A percentile compares a stretch with the other conserved stretches of the same genome.
Conservation (phyloP, 164 flowering plant genomes). For the Aristolochia californica region DNA sequence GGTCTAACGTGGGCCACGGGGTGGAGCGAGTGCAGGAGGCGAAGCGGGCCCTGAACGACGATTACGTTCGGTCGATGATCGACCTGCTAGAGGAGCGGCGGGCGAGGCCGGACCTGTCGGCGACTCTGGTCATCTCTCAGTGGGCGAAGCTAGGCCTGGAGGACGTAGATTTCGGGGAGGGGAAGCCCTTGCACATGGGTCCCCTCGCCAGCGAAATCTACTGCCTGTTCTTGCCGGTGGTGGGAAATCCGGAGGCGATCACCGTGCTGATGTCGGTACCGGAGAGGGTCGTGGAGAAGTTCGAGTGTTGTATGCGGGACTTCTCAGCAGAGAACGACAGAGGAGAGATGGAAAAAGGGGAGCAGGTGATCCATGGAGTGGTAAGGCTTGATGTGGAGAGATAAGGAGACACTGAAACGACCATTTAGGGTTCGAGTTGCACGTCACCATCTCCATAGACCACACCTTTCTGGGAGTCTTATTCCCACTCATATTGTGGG, state of each 20-base stretch:
- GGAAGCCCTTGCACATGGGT: conserved; percentile 68
- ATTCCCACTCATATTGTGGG: too few species aligned
- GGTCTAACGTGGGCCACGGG: conserved; percentile 28
- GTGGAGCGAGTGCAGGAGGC: conserved; percentile 63
- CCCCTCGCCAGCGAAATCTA: conserved; percentile 62
- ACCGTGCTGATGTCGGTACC: conserved; percentile 74
- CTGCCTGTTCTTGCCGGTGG: conserved; percentile 75
- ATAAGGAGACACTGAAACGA: too few species aligned
- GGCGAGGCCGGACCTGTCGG: conserved; percentile 45
- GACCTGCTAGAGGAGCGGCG: conserved; percentile 53
- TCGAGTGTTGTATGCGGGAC: conserved; percentile 53
- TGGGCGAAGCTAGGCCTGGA: conserved; percentile 81
- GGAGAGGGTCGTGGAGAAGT: conserved; percentile 41
- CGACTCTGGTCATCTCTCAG: conserved; percentile 64
- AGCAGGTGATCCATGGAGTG: too few species aligned
- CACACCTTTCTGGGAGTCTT: too few species aligned
- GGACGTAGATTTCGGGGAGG: conserved; percentile 77
- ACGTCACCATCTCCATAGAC: too few species aligned
- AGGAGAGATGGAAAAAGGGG: too few species aligned
- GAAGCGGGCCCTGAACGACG: conserved; percentile 31
- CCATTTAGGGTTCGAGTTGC: too few species aligned
- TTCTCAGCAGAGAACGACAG: too few species aligned
- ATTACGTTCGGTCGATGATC: conserved; percentile 42
- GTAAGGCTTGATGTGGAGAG: too few species aligned
- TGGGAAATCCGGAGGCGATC: conserved; percentile 34